A percentile compares a stretch with the other conserved stretches of the same genome.
phyloP scores from a whole-genome alignment of 2,329 filamentous ascomycete genomes.

The Cytospora chrysosperma region DNA sequence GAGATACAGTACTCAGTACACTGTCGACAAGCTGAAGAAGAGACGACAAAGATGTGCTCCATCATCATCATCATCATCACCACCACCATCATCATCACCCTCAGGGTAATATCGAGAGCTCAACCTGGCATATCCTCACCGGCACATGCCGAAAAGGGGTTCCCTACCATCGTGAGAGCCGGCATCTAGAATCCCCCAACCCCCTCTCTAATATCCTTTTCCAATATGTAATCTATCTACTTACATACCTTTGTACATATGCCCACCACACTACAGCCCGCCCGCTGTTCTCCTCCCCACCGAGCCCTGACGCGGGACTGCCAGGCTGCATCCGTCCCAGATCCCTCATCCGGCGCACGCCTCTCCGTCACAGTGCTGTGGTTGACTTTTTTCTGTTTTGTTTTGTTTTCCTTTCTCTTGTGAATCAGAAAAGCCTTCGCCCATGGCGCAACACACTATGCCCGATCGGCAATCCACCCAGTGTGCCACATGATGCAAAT shows the following conservation, averaged over 20 bases:
- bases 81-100: no score
- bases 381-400: no score
- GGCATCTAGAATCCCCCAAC: neutral
- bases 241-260: no score
- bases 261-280: no score
- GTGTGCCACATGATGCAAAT: constrained; percentile 11
- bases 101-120: no score
- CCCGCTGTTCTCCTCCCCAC: no score
- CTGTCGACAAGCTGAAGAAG: neutral
- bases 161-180: neutral
- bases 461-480: constrained; percentile 4
- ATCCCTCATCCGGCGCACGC: neutral
- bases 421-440: constrained; percentile 15
- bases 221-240: no score
- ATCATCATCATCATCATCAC: no score
- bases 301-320: constrained; percentile 1
- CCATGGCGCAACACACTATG: constrained; percentile 1
- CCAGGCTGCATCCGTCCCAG: constrained; percentile 20
- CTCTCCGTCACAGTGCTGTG: neutral
- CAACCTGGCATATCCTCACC: neutral
- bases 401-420: no score
- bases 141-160: constrained; percentile 7
- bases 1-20: constrained; percentile 14
- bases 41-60: neutral
- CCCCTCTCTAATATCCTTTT: neutral